A percentile compares a stretch with the other conserved stretches of the same genome.
Conservation (phyloP, 768 basidiomycete species). For the Leccinum aurantiacum region DNA sequence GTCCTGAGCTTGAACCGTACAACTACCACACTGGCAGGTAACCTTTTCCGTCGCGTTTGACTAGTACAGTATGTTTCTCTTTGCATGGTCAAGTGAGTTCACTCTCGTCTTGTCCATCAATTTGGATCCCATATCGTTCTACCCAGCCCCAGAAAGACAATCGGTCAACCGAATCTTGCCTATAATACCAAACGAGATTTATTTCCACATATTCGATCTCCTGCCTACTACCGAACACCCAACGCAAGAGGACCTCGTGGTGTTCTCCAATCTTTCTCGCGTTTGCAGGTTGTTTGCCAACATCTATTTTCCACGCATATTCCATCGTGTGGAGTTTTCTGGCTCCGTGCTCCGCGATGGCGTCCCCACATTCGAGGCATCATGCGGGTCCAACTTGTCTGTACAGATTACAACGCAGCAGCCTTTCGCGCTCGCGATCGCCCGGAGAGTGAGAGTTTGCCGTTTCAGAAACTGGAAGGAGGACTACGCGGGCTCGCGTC, state of each 20-base stretch:
- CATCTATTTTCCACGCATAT: slow-evolving; percentile 39
- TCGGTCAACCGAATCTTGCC: slow-evolving; percentile 13
- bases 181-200: slow-evolving; percentile 46
- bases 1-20: too few relatives aligned
- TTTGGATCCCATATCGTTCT: background rate
- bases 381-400: background rate
- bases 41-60: too few relatives aligned
- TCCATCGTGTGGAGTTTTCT: slow-evolving; percentile 30
- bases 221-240: slow-evolving; percentile 18
- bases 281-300: slow-evolving; percentile 47
- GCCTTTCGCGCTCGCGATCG: background rate
- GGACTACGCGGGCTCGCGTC: background rate
- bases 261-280: slow-evolving; percentile 33
- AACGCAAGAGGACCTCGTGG: slow-evolving; percentile 9
- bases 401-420: background rate
- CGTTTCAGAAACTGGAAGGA: slow-evolving; percentile 7
- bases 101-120: too few relatives aligned
- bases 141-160: slow-evolving; percentile 23
- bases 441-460: background rate
- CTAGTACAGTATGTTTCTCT: too few relatives aligned
- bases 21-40: too few relatives aligned
- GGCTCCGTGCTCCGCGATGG: slow-evolving; percentile 14
- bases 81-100: too few relatives aligned
- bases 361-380: background rate
- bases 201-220: slow-evolving; percentile 17